Base-by-base conservation (phyloP, 306 rosid genomes). In the Ceratonia siliqua region DNA sequence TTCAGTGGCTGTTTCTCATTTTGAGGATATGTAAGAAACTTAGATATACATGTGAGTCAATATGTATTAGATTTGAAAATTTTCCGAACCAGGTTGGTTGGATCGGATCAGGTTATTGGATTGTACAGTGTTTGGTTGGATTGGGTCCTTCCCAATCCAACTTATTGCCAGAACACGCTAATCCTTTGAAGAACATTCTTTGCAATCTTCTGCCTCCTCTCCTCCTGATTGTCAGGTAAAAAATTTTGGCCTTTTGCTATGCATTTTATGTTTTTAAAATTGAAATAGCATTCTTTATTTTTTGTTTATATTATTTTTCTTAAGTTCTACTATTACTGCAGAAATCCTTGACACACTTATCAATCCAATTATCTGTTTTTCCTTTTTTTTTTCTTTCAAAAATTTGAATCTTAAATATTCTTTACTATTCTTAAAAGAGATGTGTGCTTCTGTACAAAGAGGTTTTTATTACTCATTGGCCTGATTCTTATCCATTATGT, bases 151-250 rank as follows among this genome's bases (percentile, higher is more conserved):
- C n/a, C n/a, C n/a, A n/a, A 71, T 67, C 79, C 68, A 50, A 38
- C 43, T 21, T 72, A 38, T 48, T 17, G 24, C 28, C 62, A 21
- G 35, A 59, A 75, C 45, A 2, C 38, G 0, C 22, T 63, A 39
- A 5, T 41, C 57, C 62, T 36, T 70, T 62, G 54, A 32, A 62
- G 25, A 53, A 13, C 45, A 45, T 74, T 63, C 38, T 39, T 9
- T 39, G 57, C 58, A 20, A 42, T 53, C 67, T 57, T 68, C 17
- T n/a, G n/a, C n/a, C 17, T 62, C 70, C 18, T 76, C 56, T 38
- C 70, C 77, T 64, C 63, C 81, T 53, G 58, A 63, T 33, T 79
- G 81, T 50, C 61, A 70, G 87, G 82, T 82, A 73, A 63, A 21
- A 11, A 43, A 39, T 18, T 67, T 17, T 9, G n/a, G 1, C 10